Percentiles rank a stretch among this genome's conserved stretches.
These are phyloP conservation scores for Saccharomyces hybrid DNA, from an alignment of 1,139 yeast genomes.

Conservation along the genomic window DNA sequence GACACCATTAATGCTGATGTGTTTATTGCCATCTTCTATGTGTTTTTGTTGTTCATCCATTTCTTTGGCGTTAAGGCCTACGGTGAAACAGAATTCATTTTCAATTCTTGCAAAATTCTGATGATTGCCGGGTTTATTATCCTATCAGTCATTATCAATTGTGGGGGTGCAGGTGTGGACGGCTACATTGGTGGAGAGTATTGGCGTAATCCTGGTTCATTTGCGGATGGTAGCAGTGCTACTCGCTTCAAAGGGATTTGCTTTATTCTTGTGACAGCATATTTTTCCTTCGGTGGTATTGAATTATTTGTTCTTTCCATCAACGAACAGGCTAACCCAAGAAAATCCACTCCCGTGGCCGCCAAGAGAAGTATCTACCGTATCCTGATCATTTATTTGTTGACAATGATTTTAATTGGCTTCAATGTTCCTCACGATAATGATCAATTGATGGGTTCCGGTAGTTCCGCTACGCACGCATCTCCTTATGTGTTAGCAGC, in stretches of 20 bases:
- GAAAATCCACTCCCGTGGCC: constrained; percentile 60
- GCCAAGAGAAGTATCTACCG: constrained; percentile 71
- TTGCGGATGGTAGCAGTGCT: constrained; percentile 16
- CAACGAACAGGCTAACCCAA: constrained; percentile 77
- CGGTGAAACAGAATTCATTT: constrained; percentile 65
- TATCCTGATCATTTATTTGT: constrained; percentile 52
- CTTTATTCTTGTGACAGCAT: constrained; percentile 72
- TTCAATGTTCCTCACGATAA: constrained; percentile 54
- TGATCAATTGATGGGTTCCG: constrained; percentile 41
- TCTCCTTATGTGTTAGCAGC: constrained; percentile 73
- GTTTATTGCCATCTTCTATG: constrained; percentile 54
- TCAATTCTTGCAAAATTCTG: constrained; percentile 48
- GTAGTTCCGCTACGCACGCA: constrained; percentile 40
- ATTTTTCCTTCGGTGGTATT: constrained; percentile 78
- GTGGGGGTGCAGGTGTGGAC: constrained; percentile 58
- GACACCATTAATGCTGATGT: constrained; percentile 51
- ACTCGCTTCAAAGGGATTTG: constrained; percentile 65
- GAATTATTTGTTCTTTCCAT: constrained; percentile 81
- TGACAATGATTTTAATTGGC: constrained; percentile 56
- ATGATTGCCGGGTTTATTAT: constrained; percentile 60
- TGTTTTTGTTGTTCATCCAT: constrained; percentile 47
- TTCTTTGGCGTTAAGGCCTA: constrained; percentile 63
- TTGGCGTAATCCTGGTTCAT: constrained; percentile 58
- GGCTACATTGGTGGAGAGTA: constrained; percentile 55
- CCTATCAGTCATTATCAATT: constrained; percentile 48